Percentiles rank a stretch among this genome's conserved stretches.
Evolutionary conservation across 305 asterid genomes (phyloP).

Genomic region (Fraxinus sp.): DNA sequence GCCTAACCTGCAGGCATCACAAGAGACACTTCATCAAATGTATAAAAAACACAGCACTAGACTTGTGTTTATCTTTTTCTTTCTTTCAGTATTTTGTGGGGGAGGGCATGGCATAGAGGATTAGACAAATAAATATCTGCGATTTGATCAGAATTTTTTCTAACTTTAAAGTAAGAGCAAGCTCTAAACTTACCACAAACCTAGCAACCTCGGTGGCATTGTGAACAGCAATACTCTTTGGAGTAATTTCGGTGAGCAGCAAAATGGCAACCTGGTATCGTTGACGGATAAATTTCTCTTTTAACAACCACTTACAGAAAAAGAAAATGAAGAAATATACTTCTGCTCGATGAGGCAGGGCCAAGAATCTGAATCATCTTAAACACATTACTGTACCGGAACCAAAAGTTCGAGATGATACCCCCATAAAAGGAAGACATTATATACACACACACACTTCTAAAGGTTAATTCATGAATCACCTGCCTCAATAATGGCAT

Average conservation of each 20-base stretch:
- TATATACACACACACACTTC: background rate
- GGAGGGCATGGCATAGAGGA: constrained; percentile 1
- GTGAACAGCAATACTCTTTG: constrained; percentile 98
- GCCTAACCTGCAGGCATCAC: constrained; percentile 80
- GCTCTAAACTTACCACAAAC: constrained; percentile 79
- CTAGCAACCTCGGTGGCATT: constrained; percentile 96
- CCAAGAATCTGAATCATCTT: background rate
- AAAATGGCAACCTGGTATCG: constrained; percentile 76
- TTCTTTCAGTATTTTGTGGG: background rate
- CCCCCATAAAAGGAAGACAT: background rate
- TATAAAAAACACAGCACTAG: constrained; percentile 16
- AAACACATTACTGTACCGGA: background rate
- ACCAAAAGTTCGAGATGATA: background rate
- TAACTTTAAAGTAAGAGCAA: constrained; percentile 19
- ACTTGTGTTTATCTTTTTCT: background rate
- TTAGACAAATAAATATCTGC: background rate
- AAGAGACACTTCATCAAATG: constrained; percentile 34
- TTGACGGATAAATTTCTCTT: constrained; percentile 23
- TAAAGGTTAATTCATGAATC: constrained; percentile 6
- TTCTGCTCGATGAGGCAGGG: background rate
- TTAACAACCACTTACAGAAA: constrained; percentile 21
- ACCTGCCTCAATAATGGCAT: background rate
- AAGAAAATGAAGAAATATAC: background rate
- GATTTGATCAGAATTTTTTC: constrained; percentile 10
- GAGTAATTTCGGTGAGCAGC: constrained; percentile 99